Evolutionary conservation across 2,329 filamentous ascomycete genomes (phyloP).

Genomic region (Aspergillus sp.): DNA sequence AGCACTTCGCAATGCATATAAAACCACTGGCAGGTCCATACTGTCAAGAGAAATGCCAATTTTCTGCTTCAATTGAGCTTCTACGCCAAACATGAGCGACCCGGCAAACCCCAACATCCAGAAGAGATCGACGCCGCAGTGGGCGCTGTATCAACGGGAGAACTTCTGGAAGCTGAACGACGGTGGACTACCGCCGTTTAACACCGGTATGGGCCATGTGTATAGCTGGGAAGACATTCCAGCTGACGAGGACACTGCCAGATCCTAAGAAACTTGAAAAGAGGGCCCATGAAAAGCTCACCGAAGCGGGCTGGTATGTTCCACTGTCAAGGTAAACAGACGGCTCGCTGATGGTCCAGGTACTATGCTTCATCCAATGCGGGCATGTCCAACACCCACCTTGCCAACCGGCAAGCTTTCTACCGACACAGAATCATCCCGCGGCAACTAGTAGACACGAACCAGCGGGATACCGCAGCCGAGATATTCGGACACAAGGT

Average conservation of each 20-base stretch:
- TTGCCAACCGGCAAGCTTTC: constrained; percentile 55
- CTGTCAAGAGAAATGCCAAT: not conserved
- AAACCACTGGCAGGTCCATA: constrained; percentile 8
- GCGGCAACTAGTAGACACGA: constrained; percentile 53
- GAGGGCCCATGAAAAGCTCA: constrained; percentile 47
- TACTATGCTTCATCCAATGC: constrained; percentile 31
- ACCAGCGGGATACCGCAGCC: constrained; percentile 47
- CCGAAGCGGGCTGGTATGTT: constrained; percentile 45
- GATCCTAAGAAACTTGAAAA: constrained; percentile 51
- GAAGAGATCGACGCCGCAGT: constrained; percentile 44
- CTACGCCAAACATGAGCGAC: constrained; percentile 26
- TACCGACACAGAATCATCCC: constrained; percentile 55
- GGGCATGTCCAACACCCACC: constrained; percentile 35
- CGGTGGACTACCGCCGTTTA: constrained; percentile 42
- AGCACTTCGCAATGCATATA: constrained; percentile 4
- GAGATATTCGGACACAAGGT: constrained; percentile 53
- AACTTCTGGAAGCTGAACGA: constrained; percentile 47
- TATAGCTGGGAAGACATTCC: no score
- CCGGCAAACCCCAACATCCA: constrained; percentile 44
- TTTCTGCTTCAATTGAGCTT: not conserved
- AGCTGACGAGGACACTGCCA: constrained; percentile 2
- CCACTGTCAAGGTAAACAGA: no score
- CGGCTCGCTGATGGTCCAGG: no score
- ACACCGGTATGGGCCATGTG: constrained; percentile 42
- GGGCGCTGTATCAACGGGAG: constrained; percentile 46